Conservation (phyloP, 1,284 basidiomycete species). For the Dichomitus squalens region DNA sequence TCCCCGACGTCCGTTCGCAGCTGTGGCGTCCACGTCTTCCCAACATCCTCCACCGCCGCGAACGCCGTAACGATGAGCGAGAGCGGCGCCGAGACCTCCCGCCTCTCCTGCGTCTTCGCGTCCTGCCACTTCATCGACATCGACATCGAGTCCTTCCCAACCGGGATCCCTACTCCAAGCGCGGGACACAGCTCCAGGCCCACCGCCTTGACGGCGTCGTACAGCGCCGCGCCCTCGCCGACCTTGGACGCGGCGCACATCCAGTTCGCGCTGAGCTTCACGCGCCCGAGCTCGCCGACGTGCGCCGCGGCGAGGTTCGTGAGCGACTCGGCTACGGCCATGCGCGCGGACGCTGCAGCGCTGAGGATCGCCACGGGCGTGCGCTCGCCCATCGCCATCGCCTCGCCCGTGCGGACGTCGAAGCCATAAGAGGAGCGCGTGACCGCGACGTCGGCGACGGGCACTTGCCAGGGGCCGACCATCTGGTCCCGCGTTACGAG, state of each 20-base stretch:
- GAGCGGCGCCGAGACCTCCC: conserved; percentile 88
- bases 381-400: conserved; percentile 98
- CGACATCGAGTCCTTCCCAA: conserved; percentile 99
- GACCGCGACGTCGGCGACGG: conserved; percentile 96
- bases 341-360: conserved; percentile 89
- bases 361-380: conserved; percentile 90
- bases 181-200: conserved; percentile 96
- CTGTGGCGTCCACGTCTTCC: conserved; percentile 92
- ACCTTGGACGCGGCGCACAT: conserved; percentile 95
- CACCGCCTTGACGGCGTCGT: conserved; percentile 91
- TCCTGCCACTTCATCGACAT: conserved; percentile 97
- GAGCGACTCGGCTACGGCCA: conserved; percentile 95
- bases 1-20: conserved; percentile 69
- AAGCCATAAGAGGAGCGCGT: conserved; percentile 96
- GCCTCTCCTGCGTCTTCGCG: conserved; percentile 51
- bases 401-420: conserved; percentile 82
- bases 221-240: conserved; percentile 90
- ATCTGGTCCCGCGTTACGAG: conserved; percentile 97
- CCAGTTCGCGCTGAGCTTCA: conserved; percentile 99
- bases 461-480: conserved; percentile 99
- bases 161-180: conserved; percentile 92
- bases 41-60: conserved; percentile 81
- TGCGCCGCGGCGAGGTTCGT: conserved; percentile 90
- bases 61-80: conserved; percentile 97
- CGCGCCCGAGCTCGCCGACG: conserved; percentile 68